Evolutionary conservation across 75 land plant species (phyloP), one percentile per base, ranked within the genome.

Genomic region (Pseudotsuga menziesii): DNA sequence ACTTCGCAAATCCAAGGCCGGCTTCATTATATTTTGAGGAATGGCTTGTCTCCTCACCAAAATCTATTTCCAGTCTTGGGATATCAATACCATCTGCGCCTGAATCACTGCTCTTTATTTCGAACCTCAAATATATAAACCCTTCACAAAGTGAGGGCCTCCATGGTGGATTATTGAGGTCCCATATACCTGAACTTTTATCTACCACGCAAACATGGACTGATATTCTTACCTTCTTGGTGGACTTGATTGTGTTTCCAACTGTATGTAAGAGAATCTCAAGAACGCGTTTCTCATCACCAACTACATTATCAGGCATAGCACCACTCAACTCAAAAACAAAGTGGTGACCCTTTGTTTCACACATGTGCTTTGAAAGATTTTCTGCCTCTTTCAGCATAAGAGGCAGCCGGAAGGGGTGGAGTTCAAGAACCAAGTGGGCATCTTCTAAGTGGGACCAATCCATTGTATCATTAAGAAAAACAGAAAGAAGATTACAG

Each of bases 261-360:
- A 94, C 83, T 80, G 92, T 83, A 76, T 94, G 94, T 82, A 94
- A 72, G 19, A 88, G 78, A 22, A 88, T 89, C 78, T 94, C 92
- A 56, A 91, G 87, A 56, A 89, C 79, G 19, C 97, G 83, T 29
- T 83, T 88, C 56, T 91, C 92, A 78, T 94, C 94, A 52, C 94
- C 94, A 29, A 89, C 76, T 5, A 91, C 90, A 61, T 82, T 58
- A 76, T 81, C 73, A 48, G 97, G 97, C 61, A 94, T 61, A 4
- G 76, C 80, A 63, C 57, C 80, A 25, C 85, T 81, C 20, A 91
- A 81, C 62, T 89, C 90, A 66, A 88, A 75, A 12, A 76, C 75
- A 73, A 94, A 90, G 22, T 76, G 78, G 57, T 81, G 80, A 12
- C 89, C 90, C 57, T 81, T 87, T 29, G 83, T 77, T 55, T 73